A percentile compares a stretch with the other conserved stretches of the same genome.
phyloP scores from a whole-genome alignment of 176 grass and related monocot species.

The Microstegium vimineum region DNA sequence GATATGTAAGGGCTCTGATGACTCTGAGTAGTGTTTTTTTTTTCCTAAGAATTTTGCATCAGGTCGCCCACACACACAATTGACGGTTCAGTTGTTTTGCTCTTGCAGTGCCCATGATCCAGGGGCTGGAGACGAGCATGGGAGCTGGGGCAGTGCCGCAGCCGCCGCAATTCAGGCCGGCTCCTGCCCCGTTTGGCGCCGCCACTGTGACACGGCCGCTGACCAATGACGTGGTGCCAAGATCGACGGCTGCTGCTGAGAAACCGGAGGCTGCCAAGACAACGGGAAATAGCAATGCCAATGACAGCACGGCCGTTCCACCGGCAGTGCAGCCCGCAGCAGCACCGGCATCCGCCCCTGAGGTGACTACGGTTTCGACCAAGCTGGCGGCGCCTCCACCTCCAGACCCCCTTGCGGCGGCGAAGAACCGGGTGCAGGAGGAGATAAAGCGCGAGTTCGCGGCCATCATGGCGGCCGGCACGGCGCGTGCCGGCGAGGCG shows the following conservation, averaged over 20 bases:
- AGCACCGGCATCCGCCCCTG: no score
- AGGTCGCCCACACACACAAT: no score
- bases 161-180: conserved; percentile 43
- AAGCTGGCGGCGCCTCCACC: not conserved
- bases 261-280: not conserved
- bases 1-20: conserved; percentile 44
- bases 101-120: conserved; percentile 69
- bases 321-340: conserved; percentile 21
- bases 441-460: conserved; percentile 66
- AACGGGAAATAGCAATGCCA: not conserved
- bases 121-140: conserved; percentile 61
- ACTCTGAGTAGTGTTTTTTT: not conserved
- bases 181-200: not conserved
- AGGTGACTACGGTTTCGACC: not conserved
- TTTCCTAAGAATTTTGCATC: not conserved
- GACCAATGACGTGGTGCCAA: not conserved
- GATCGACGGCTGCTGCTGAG: not conserved
- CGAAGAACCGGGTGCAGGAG: conserved; percentile 46
- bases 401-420: conserved; percentile 41
- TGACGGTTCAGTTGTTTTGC: not conserved
- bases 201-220: not conserved
- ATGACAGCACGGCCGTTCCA: not conserved
- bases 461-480: conserved; percentile 64
- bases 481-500: conserved; percentile 47
- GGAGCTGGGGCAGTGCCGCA: conserved; percentile 49